Base-by-base conservation (phyloP, 208 protist species). In the Porcisia deanei region DNA sequence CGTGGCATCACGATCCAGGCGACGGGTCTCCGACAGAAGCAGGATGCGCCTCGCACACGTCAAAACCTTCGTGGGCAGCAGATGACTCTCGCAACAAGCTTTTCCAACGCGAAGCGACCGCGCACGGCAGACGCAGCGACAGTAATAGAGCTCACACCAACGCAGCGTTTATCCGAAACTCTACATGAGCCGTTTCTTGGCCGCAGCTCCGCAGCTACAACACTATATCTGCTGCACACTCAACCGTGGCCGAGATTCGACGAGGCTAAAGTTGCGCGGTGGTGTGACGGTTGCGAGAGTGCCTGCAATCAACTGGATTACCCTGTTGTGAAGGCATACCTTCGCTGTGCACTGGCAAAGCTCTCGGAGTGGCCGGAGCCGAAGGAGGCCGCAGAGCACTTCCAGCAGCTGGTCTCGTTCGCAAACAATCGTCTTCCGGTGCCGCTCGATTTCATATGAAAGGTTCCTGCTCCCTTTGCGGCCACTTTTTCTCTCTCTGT, bases 1-100 rank as follows among this genome's bases (percentile, higher is more conserved):
- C 88, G 93, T 9, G 93, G 93, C 53, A 89, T 97, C 80, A 92
- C 91, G 7, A 84, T 97, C 52, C 91, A 95, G 81, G 90, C 88
- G 12, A 91, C 85, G 0, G 86, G 86, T 14, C 82, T 97, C 57
- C 73, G 76, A 14, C 18, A 49, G 12, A 87, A 72, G 43, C 60
- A 79, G 34, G 80, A 79, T 43, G 59, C 45, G 4, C 54, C 72
- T 20, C 68, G 61, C 60, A 63, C 59, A 25, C 63, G 60, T 47
- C 79, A 74, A 71, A 79, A 63, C 76, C 34, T 45, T 20, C 73
- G 60, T 9, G 80, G 78, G 1, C 69, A 81, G 39, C 92, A 96
- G 75, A 72, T 93, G 69, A 85, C 88, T 30, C 85, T 96, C 43
- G 72, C 76, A 14, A 72, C 80, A 10, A 87, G 88, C 14, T 94